phyloP scores from a whole-genome alignment of 1,284 basidiomycete species.

The Rhodotorula sp. region DNA sequence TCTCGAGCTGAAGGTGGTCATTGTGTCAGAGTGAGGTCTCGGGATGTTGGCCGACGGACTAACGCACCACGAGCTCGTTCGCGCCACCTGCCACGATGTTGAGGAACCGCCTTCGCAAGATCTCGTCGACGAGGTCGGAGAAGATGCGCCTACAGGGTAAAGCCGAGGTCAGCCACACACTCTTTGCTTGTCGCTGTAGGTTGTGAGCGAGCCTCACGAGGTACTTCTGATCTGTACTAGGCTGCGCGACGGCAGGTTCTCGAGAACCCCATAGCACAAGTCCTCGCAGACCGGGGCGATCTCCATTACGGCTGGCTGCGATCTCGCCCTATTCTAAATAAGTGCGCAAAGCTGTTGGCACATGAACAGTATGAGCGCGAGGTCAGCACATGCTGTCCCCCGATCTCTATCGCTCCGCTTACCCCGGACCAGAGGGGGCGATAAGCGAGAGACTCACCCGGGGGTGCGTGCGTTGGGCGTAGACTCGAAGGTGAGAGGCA shows the following conservation, averaged over 20 bases:
- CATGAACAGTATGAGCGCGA: too few species aligned
- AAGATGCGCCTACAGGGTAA: conserved; percentile 10
- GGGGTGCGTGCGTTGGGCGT: too few species aligned
- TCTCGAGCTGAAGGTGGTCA: conserved; percentile 13
- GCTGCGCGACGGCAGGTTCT: conserved; percentile 4
- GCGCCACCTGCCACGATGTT: not conserved
- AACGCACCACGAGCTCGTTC: conserved; percentile 14
- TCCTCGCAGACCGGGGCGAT: conserved; percentile 17
- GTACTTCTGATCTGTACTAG: conserved; percentile 16
- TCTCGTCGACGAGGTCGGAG: conserved; percentile 14
- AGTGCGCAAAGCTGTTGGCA: too few species aligned
- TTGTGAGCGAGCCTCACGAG: conserved; percentile 4
- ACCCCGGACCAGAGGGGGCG: too few species aligned
- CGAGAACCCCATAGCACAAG: conserved; percentile 14
- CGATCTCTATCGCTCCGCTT: too few species aligned
- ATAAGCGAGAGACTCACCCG: too few species aligned
- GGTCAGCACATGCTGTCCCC: too few species aligned
- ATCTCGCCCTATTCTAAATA: too few species aligned
- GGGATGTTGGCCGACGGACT: not conserved
- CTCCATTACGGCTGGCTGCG: too few species aligned
- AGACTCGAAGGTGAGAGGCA: too few species aligned
- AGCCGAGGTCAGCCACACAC: not conserved
- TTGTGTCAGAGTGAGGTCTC: not conserved
- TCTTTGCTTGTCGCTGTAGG: too few species aligned
- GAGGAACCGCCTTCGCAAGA: conserved; percentile 19